A percentile compares a stretch with the other conserved stretches of the same genome.
These are phyloP conservation scores for Garcileccinum viscosum DNA, from an alignment of 1,284 basidiomycete species.

Conservation along the genomic window DNA sequence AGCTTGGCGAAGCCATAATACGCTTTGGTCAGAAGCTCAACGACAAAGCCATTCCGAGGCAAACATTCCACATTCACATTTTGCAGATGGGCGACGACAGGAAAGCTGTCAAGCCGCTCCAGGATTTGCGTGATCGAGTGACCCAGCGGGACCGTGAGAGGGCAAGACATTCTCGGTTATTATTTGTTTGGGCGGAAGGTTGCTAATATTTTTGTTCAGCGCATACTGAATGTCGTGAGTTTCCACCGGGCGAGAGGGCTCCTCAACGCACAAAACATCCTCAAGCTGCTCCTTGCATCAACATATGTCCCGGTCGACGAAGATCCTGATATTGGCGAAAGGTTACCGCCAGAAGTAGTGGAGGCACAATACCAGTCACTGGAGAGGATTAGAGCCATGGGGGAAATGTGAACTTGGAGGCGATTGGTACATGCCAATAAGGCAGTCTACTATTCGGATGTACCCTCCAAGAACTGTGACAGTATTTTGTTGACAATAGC, in stretches of 20 bases:
- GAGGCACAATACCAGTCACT: constrained; percentile 19
- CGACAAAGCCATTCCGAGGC: constrained; percentile 7
- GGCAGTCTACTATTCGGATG: neutral
- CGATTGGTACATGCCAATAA: neutral
- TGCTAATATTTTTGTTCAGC: constrained; percentile 13
- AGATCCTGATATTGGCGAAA: constrained; percentile 28
- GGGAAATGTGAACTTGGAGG: constrained; percentile 5
- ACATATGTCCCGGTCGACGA: constrained; percentile 26
- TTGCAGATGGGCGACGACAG: constrained; percentile 35
- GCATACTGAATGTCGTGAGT: constrained; percentile 32
- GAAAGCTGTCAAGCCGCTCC: constrained; percentile 30
- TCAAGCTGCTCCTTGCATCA: constrained; percentile 29
- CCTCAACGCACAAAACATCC: constrained; percentile 27
- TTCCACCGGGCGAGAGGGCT: constrained; percentile 32
- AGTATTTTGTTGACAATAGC: neutral
- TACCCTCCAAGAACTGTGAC: neutral
- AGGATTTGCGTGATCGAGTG: constrained; percentile 32
- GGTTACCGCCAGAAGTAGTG: constrained; percentile 19
- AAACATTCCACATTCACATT: constrained; percentile 35
- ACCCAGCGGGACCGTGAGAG: constrained; percentile 24
- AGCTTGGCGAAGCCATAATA: constrained; percentile 21
- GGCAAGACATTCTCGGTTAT: constrained; percentile 4
- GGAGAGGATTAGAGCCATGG: constrained; percentile 24
- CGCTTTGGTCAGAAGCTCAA: constrained; percentile 21
- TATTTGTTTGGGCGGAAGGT: neutral